Evolutionary conservation across 169 alveolate species (phyloP), one percentile per base, ranked within the genome.

Genomic region (Cryptosporidium xiaoi): DNA sequence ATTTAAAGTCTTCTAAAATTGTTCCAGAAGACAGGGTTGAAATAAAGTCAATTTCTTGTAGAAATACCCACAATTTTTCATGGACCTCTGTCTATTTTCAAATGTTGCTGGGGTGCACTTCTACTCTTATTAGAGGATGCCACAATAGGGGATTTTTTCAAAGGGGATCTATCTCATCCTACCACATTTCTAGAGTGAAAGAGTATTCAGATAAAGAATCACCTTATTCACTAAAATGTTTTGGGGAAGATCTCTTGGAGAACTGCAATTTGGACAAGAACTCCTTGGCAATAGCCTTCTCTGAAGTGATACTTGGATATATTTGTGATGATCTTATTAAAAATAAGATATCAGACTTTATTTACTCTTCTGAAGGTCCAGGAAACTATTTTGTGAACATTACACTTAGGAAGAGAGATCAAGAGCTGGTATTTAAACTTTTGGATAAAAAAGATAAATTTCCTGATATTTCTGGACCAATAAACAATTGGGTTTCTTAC

Each of bases 391-490:
- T 34, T 34, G 56, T 69, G 24, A 69, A 69, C 44, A 27, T 69
- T 29, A 53, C 83, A 18, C 31, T 69, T 15, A 29, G 20, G 56
- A 69, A 56, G 40, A 46, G 48, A 20, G 53, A 69, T 33, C 18
- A 46, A 6, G 56, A 55, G 15, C 31, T 69, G 10, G 33, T 69
- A 18, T 69, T 69, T 55, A 20, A 34, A n/a, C 18, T 69, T 24
- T 29, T 69, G 48, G 64, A 53, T 56, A 31, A 56, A 20, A 20
- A 53, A 20, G 82, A 67, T 4, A 46, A 18, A 7, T 34, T 69
- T n/a, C 83, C 83, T 2, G 56, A 69, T 53, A 69, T 69, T 31
- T 51, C 67, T 33, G 83, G 83, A 31, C 83, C 83, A n/a, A 69
- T 56, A 6, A 56, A 69, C 36, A 31, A 69, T 33, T 69, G 83